These are phyloP conservation scores for Ophiocordyceps camponoti-saundersi DNA, from an alignment of 2,329 filamentous ascomycete genomes.

Conservation along the genomic window DNA sequence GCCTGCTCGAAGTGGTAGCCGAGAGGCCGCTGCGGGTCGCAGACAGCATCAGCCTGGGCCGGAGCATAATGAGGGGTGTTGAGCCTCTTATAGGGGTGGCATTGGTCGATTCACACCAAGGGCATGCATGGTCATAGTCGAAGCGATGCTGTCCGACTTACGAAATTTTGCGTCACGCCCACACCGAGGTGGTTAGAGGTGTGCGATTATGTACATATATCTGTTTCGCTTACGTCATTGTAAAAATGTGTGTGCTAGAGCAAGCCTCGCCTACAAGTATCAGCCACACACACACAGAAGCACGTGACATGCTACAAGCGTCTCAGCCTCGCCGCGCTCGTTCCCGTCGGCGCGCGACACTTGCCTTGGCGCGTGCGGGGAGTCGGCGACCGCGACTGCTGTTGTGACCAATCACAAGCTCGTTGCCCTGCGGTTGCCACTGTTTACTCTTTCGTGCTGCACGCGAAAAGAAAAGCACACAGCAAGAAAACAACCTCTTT, in stretches of 20 bases:
- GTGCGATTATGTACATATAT: neutral
- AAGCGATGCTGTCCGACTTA: neutral
- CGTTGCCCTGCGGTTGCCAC: slow-evolving; percentile 40
- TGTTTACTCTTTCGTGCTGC: slow-evolving; percentile 24
- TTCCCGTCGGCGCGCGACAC: neutral
- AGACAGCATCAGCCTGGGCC: neutral
- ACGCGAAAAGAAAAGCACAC: neutral
- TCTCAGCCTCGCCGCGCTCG: slow-evolving; percentile 1
- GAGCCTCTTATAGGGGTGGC: too few relatives aligned
- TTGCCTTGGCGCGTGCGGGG: neutral
- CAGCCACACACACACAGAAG: neutral
- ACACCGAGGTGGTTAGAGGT: neutral
- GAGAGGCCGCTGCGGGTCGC: neutral
- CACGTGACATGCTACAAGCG: slow-evolving; percentile 1
- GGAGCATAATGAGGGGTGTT: neutral
- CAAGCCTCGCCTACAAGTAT: too few relatives aligned
- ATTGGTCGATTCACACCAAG: too few relatives aligned
- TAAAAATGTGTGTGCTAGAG: too few relatives aligned
- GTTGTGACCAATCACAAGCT: slow-evolving; percentile 22
- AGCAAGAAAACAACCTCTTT: too few relatives aligned
- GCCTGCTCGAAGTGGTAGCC: neutral
- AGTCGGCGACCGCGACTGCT: neutral
- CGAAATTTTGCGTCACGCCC: neutral
- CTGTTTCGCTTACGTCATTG: too few relatives aligned
- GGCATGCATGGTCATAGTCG: neutral